Conservation (phyloP, 192 early-diverging fungal genomes). For the Podila clonocystis region DNA sequence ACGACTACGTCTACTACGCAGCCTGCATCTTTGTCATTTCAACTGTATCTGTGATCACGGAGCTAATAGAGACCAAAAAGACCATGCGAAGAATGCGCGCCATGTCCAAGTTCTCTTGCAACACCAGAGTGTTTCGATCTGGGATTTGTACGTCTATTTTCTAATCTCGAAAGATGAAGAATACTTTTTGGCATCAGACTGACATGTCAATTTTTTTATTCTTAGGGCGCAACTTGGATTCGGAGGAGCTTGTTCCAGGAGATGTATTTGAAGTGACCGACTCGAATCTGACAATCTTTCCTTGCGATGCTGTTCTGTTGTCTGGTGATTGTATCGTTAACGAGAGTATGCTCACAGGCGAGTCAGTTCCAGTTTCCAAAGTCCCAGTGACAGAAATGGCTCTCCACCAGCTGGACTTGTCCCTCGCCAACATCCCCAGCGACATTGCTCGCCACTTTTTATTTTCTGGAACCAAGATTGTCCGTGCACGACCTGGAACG, state of each 20-base stretch:
- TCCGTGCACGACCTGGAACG: conserved; percentile 74
- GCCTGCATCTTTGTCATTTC: conserved; percentile 92
- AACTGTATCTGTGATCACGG: conserved; percentile 76
- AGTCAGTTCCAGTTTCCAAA: conserved; percentile 96
- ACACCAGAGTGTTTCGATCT: conserved; percentile 74
- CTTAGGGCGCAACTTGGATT: conserved; percentile 53
- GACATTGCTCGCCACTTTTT: conserved; percentile 88
- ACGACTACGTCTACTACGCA: conserved; percentile 97
- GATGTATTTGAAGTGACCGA: conserved; percentile 90
- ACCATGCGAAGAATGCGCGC: conserved; percentile 79
- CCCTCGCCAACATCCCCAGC: conserved; percentile 74
- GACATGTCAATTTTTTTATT: not conserved
- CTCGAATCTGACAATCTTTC: conserved; percentile 69
- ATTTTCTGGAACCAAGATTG: conserved; percentile 92
- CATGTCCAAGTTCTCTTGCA: conserved; percentile 89
- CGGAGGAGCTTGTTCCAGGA: conserved; percentile 91
- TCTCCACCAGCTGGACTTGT: conserved; percentile 73
- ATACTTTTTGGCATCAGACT: not conserved
- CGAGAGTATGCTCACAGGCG: conserved; percentile 98
- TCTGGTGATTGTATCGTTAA: conserved; percentile 97
- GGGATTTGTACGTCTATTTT: conserved; percentile 58
- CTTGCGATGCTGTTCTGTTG: conserved; percentile 93
- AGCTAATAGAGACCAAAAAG: conserved; percentile 83
- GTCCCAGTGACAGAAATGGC: conserved; percentile 74
- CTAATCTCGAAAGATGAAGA: not conserved